Evolutionary conservation across 2,329 filamentous ascomycete species (phyloP), one percentile per base, ranked within the genome.

Genomic region (Pestalotiopsis sp.): DNA sequence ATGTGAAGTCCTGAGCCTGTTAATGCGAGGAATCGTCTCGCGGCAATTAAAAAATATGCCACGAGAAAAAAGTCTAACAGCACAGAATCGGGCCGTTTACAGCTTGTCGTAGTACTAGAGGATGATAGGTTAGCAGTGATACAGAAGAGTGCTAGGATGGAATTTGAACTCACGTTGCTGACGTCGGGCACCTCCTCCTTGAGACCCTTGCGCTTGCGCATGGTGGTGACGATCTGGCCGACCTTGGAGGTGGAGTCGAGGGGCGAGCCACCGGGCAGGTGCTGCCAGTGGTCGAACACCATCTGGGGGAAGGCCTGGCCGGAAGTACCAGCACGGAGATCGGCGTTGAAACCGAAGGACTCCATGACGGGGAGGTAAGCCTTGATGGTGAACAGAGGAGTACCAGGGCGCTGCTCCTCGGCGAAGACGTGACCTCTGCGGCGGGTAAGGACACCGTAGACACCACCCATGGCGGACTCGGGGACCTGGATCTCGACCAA

Each of bases 121-220:
- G 74, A 68, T 62, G 73, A 80, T n/a, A 52, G 73, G 83, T 88
- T 80, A 86, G 80, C 71, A 76, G 66, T 27, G 11, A 57, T 59
- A 49, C 36, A 52, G 4, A 2, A 41, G 23, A 36, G 2, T 52
- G 4, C 0, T 7, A 27, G 9, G 9, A n/a, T 57, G 31, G 41
- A 5, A 49, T 58, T 45, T 69, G 69, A 73, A 93, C 93, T 94
- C 90, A 96, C 94, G 90, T 98, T 97, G 82, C 94, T 93, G 87
- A 94, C 91, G 82, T 92, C 93, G 78, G 96, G 95, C 82, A 98
- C 93, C 79, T 94, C 90, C 81, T 92, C 86, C 94, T 99, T 99
- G 89, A 99, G 88, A 94, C 95, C 96, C 94, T 99, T 99, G 87
- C 95, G 93, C 92, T 98, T 98, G 82, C 96, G 94, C 92, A 97